Conservation (phyloP, 2,329 filamentous ascomycete genomes). For the Penicillium occitanis region DNA sequence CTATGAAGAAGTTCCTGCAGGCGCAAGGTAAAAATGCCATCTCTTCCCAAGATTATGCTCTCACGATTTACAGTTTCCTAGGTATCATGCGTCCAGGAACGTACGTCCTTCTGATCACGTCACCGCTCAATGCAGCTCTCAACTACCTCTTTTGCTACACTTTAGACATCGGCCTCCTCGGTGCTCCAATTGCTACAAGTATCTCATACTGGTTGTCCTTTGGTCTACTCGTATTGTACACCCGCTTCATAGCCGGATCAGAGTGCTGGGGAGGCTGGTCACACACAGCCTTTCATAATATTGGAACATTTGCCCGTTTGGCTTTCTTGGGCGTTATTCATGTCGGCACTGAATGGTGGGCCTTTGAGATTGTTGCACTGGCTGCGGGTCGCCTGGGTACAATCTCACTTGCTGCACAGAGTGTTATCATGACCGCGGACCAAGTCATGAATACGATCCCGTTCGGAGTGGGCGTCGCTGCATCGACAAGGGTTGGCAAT, state of each 20-base stretch:
- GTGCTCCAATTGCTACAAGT: slow-evolving; percentile 77
- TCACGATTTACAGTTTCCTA: slow-evolving; percentile 25
- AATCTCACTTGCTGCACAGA: slow-evolving; percentile 76
- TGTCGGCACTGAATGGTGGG: slow-evolving; percentile 92
- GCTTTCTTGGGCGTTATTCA: slow-evolving; percentile 76
- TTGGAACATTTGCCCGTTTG: slow-evolving; percentile 69
- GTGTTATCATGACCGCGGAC: slow-evolving; percentile 86
- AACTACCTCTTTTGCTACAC: slow-evolving; percentile 72
- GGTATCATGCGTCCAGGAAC: slow-evolving; percentile 65
- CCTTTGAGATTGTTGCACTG: slow-evolving; percentile 85
- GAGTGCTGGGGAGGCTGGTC: slow-evolving; percentile 79
- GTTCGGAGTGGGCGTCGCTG: slow-evolving; percentile 81
- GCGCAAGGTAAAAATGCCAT: slow-evolving; percentile 50
- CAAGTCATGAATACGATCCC: slow-evolving; percentile 83
- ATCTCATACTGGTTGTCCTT: slow-evolving; percentile 87
- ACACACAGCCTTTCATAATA: slow-evolving; percentile 63
- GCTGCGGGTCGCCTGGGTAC: slow-evolving; percentile 79
- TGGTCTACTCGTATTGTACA: slow-evolving; percentile 70
- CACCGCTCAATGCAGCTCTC: slow-evolving; percentile 58
- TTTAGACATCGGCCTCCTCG: slow-evolving; percentile 69
- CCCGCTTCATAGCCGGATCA: slow-evolving; percentile 66
- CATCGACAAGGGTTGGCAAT: slow-evolving; percentile 75
- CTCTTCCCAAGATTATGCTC: not conserved
- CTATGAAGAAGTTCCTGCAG: slow-evolving; percentile 64
- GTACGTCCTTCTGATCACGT: slow-evolving; percentile 61